Conservation (phyloP, 2,329 filamentous ascomycete genomes). For the Capronia epimyces region DNA sequence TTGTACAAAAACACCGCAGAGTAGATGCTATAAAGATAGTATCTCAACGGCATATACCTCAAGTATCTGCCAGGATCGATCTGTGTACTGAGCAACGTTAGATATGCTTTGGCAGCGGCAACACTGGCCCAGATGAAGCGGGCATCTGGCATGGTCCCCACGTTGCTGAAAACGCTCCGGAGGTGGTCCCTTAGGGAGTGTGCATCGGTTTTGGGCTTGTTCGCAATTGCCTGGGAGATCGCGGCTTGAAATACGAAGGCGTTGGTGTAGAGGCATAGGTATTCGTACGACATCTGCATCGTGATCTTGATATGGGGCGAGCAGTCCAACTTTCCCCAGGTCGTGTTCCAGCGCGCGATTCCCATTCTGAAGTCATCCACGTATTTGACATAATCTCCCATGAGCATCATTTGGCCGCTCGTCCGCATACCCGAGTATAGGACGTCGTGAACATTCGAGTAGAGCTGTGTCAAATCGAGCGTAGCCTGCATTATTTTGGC, state of each 20-base stretch:
- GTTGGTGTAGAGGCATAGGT: slow-evolving; percentile 66
- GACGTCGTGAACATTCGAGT: slow-evolving; percentile 68
- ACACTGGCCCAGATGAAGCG: slow-evolving; percentile 63
- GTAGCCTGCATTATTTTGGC: slow-evolving; percentile 66
- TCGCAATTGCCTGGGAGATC: slow-evolving; percentile 48
- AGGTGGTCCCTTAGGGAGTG: slow-evolving; percentile 37
- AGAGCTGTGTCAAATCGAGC: slow-evolving; percentile 65
- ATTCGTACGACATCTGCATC: slow-evolving; percentile 65
- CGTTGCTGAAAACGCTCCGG: slow-evolving; percentile 46
- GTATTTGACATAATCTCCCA: slow-evolving; percentile 68
- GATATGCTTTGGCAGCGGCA: slow-evolving; percentile 57
- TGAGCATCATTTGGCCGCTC: slow-evolving; percentile 63
- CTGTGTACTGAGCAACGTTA: slow-evolving; percentile 55
- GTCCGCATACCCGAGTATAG: slow-evolving; percentile 66
- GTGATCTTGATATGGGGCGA: slow-evolving; percentile 62
- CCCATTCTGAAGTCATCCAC: slow-evolving; percentile 67
- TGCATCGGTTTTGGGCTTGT: slow-evolving; percentile 34
- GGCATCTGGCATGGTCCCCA: slow-evolving; percentile 57
- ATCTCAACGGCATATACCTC: slow-evolving; percentile 60
- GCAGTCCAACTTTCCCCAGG: slow-evolving; percentile 62
- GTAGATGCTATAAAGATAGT: slow-evolving; percentile 59
- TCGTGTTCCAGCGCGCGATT: slow-evolving; percentile 64
- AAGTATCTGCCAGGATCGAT: slow-evolving; percentile 55
- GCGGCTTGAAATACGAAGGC: slow-evolving; percentile 72
- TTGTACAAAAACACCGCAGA: slow-evolving; percentile 63